Evolutionary conservation across 1,284 basidiomycete species (phyloP), one percentile per base, ranked within the genome.

Genomic region (Agaricales sp.): DNA sequence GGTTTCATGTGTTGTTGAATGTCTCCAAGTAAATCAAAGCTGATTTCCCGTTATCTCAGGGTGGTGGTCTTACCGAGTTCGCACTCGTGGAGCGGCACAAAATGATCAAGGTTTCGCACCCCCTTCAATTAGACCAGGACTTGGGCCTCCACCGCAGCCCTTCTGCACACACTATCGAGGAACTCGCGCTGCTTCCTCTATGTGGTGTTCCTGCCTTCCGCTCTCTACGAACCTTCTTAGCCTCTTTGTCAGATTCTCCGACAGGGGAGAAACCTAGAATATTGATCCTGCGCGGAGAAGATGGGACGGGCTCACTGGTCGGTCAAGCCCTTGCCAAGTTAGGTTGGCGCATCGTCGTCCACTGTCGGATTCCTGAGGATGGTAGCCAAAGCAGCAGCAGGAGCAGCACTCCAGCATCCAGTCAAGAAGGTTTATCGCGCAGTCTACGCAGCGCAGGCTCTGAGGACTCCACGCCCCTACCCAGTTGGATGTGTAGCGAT

Each of bases 191-290:
- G 8, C 69, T 93, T 0, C 86, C 91, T 1, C 63, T 89, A 0
- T 78, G 78, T 48, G 90, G 85, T 11, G 69, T 94, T 20, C 73
- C 82, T 12, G 86, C 88, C 0, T 81, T 87, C 57, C 80, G 91
- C 16, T 87, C 87, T 0, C 71, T 90, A 4, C 77, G 83, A 22
- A 82, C 83, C 0, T 77, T 75, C 52, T 59, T 61, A 4, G 66
- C 61, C 45, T 67, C 67, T 1, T 70, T 69, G 3, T 16, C 62
- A 61, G 18, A 43, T 22, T 43, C 18, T 18, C 12, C 18, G 11
- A 22, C 22, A 13, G 18, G 18, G 20, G 24, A 23, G 44, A 45
- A 45, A 45, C 44, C 44, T 45, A 22, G 57, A 54, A 83, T 71
- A 2, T 67, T 94, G 16, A 73, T 93, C 43, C 67, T 92, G 47